Base-by-base conservation (phyloP, 345 rosid genomes). In the Bretschneidera sinensis region DNA sequence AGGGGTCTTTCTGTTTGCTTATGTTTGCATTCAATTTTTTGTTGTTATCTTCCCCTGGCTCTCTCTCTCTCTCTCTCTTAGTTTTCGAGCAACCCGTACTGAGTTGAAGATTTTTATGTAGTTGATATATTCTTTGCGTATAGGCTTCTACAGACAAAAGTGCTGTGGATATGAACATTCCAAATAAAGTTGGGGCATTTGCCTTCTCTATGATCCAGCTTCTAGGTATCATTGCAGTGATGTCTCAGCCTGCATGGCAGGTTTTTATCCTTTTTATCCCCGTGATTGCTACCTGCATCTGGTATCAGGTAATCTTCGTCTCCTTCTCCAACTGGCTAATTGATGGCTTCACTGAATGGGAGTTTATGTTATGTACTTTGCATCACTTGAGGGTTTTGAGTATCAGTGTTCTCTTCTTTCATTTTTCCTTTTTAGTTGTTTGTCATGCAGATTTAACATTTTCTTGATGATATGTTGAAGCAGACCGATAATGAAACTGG, bases 141-240 rank as follows among this genome's bases (percentile, higher is more conserved):
- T 49, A 92, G 96, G 98, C 88, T 62, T 92, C 98, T 25, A 86
- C 91, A 0, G 95, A 92, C 72, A 95, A 89, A 71, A 83, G 83
- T 55, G 76, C 86, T 0, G 80, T 81, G 21, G 96, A 92, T 50
- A 21, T 68, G 68, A 74, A 25, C 51, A 76, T 92, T 67, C 84
- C 85, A 0, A 52, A 43, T 65, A 73, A 70, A 62, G 58, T 83
- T 43, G 89, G 72, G 24, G 17, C 71, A 45, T 70, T 78, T 62
- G 81, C 87, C 61, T 74, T 75, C 67, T 48, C 82, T 19, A 48
- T 60, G 57, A 86, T 92, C 71, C 86, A 74, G 65, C 89, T 92
- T 35, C 60, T 79, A 9, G 92, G 87, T 53, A 77, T 81, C 68
- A 79, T 92, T 54, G 87, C 72, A 15, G 86, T 92, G 61, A 85